Base-by-base conservation (phyloP, 176 grass and related monocot genomes). In the Metroxylon sagu region DNA sequence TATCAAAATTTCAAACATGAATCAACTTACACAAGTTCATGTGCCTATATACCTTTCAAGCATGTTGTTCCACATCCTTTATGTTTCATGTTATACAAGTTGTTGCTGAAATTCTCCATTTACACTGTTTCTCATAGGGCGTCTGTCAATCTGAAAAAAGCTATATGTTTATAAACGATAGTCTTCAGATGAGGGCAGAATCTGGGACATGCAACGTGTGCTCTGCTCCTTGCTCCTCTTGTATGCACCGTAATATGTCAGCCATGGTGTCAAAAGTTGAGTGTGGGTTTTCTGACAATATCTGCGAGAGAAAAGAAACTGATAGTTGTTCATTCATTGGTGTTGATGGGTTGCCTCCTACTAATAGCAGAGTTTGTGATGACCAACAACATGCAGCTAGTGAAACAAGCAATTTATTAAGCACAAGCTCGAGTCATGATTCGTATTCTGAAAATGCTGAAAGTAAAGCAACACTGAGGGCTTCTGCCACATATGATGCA, bases 131-230 rank as follows among this genome's bases (percentile, higher is more conserved):
- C 12, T 43, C 7, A 10, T 43, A 43, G 35, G 35, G 14, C 17
- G 21, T 14, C 5, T 56, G 16, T 23, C 54, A 56, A 23, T 56
- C 54, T 25, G 18, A 19, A 56, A 21, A 29, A 52, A 55, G 51
- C 30, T 14, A 23, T 68, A 43, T 56, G 29, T 39, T 68, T 68
- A 4, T 25, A 23, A 29, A 52, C 62, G 56, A 10, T 71, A 14
- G 35, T 14, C 35, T 43, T 43, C 35, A 43, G 35, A 54, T 70
- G 50, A 79, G 77, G 59, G 51, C 69, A 57, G 82, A 80, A 73
- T 85, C 87, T 71, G 82, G 82, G 61, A 90, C 82, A 17, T 90
- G 87, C 52, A 90, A 80, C 77, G 76, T 90, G 60, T 90, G 87
- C 18, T 82, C 1, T 49, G 79, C 87, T 35, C 87, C 82, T 74